A percentile compares a stretch with the other conserved stretches of the same genome.
Evolutionary conservation across 2,329 filamentous ascomycete species (phyloP).

Genomic region (Arthrobotrys sphaeroides): DNA sequence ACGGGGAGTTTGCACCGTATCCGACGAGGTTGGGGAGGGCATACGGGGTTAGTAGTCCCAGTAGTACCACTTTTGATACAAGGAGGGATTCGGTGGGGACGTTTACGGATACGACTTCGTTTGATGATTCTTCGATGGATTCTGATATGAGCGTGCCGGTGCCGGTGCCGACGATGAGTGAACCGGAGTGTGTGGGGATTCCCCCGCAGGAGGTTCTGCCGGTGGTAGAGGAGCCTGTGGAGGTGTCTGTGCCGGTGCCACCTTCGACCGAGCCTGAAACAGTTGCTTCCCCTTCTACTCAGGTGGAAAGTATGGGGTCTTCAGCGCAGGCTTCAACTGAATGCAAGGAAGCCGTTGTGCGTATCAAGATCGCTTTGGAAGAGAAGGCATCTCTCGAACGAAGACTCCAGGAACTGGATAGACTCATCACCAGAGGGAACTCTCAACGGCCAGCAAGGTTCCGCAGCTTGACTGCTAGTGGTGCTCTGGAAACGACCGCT

Average conservation of each 20-base stretch:
- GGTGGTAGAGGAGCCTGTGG: background rate
- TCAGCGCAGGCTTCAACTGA: slow-evolving; percentile 8
- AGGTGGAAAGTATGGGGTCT: background rate
- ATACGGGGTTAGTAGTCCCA: slow-evolving; percentile 24
- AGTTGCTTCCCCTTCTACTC: background rate
- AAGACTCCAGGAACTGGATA: slow-evolving; percentile 38
- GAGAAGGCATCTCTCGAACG: slow-evolving; percentile 45
- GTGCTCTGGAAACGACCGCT: slow-evolving; percentile 16
- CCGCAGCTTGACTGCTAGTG: background rate
- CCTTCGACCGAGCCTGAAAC: slow-evolving; percentile 6
- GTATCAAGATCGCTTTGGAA: slow-evolving; percentile 43
- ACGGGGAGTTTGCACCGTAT: slow-evolving; percentile 5
- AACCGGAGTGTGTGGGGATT: background rate
- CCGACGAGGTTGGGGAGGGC: slow-evolving; percentile 17
- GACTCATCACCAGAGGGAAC: slow-evolving; percentile 33
- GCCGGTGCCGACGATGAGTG: background rate
- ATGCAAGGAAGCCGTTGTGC: slow-evolving; percentile 46
- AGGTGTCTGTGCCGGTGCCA: background rate
- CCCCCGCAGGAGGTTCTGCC: background rate
- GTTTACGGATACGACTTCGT: slow-evolving; percentile 21
- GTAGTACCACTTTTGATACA: slow-evolving; percentile 18
- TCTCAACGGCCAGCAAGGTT: background rate
- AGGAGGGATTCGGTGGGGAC: slow-evolving; percentile 35
- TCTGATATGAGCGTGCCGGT: background rate
- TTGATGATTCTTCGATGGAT: slow-evolving; percentile 20